A percentile compares a stretch with the other conserved stretches of the same genome.
These are phyloP conservation scores for Metschnikowia continentalis DNA, from an alignment of 805 yeast species.

Conservation along the genomic window DNA sequence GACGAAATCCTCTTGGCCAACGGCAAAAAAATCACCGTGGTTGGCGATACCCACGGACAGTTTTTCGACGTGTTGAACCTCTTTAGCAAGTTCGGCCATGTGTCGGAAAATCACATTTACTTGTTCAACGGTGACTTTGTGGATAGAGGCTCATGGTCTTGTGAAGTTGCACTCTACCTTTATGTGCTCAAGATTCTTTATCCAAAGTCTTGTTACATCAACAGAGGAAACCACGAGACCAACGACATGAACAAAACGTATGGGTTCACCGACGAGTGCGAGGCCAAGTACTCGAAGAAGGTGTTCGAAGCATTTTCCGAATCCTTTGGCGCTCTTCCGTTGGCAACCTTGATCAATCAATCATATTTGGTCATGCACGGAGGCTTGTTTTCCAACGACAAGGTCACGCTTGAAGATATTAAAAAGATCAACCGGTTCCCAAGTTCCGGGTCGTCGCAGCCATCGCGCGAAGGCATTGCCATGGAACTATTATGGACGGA, in stretches of 20 bases:
- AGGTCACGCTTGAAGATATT: constrained; percentile 68
- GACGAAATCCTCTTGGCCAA: constrained; percentile 25
- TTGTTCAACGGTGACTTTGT: constrained; percentile 97
- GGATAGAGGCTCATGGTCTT: constrained; percentile 97
- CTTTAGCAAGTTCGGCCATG: constrained; percentile 70
- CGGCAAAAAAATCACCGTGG: constrained; percentile 64
- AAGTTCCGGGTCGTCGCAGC: constrained; percentile 54
- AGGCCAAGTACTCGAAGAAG: constrained; percentile 77
- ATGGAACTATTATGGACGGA: constrained; percentile 98
- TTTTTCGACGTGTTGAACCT: constrained; percentile 83
- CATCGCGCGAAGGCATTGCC: constrained; percentile 86
- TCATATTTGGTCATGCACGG: constrained; percentile 92
- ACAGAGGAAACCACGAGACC: constrained; percentile 96
- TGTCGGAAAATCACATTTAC: constrained; percentile 62
- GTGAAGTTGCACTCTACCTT: constrained; percentile 84
- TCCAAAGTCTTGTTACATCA: constrained; percentile 68
- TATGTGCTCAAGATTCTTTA: constrained; percentile 72
- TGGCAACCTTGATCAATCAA: constrained; percentile 74
- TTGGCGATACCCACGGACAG: constrained; percentile 98
- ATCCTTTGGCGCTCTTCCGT: constrained; percentile 80
- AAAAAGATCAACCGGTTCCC: constrained; percentile 65
- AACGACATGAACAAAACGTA: constrained; percentile 94
- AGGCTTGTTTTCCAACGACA: constrained; percentile 80
- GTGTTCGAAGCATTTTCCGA: constrained; percentile 80
- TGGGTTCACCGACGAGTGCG: constrained; percentile 95